Evolutionary conservation across 257 asterid species (phyloP), one percentile per base, ranked within the genome.

Genomic region (Fraxinus excelsior): DNA sequence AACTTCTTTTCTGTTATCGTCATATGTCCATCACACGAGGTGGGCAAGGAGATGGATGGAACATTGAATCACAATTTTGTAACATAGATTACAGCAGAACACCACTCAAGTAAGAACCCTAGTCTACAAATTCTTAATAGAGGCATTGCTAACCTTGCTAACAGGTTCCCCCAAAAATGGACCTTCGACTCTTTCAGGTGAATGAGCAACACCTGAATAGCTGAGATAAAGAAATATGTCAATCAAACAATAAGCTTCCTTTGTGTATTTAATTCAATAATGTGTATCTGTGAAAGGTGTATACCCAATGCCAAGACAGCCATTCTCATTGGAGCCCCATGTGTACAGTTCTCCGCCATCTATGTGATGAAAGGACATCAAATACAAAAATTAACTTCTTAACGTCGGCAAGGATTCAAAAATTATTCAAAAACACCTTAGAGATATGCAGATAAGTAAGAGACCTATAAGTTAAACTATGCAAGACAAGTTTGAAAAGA

Each of bases 291-390:
- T 66, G 65, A 79, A 26, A 11, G 65, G n/a, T 13, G 67, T 64
- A 84, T 90, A 95, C 99, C 99, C 97, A 11, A 84, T 93, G 75
- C 99, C 98, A 74, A 96, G 99, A 80, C 99, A 96, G 16, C 98
- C 99, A 79, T 91, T 91, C 86, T 96, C 97, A 76, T 96, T 96
- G 74, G 99, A 84, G 81, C 99, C 99, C 97, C 97, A 96, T 38
- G 96, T 79, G 85, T 89, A 93, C 76, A 95, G 86, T 76, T 90
- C 98, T 78, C 99, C 97, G 70, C 94, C 91, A 84, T 87, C 99
- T 95, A 73, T 31, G 53, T 31, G 65, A 81, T 64, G 83, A 74
- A 76, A 65, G 32, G 65, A 78, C 53, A 31, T 73, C 56, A 38
- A 46, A 73, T 25, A 74, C 28, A 70, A 3, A 80, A 71, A 58